Conservation (phyloP, 176 grass and related monocot genomes). For the Oryza punctata region DNA sequence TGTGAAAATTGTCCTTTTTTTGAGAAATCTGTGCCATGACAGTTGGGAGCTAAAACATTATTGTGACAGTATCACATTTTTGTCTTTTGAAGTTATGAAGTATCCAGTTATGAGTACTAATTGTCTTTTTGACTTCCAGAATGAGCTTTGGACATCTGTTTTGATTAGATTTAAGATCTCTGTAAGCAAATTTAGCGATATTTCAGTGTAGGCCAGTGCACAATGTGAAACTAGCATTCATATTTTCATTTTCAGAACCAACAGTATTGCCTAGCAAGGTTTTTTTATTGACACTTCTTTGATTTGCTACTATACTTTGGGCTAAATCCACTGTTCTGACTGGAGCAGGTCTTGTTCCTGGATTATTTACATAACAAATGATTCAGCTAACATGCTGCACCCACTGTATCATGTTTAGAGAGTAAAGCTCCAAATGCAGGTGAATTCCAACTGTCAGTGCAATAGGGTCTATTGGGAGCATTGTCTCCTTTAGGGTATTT, state of each 20-base stretch:
- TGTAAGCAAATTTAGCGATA: not conserved
- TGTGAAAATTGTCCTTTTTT: not conserved
- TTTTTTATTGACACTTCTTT: not conserved
- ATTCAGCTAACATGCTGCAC: not conserved
- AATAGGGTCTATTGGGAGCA: not conserved
- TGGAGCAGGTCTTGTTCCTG: not conserved
- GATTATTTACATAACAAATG: not conserved
- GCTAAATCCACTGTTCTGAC: not conserved
- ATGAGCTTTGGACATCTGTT: not conserved
- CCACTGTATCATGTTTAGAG: not conserved
- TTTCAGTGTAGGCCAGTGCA: not conserved
- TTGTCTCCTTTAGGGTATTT: slow-evolving; percentile 6
- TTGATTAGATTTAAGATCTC: not conserved
- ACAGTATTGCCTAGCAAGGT: not conserved
- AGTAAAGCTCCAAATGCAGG: not conserved
- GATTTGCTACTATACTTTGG: not conserved
- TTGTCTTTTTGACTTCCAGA: not conserved
- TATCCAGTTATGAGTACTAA: not conserved
- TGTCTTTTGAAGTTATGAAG: too few species aligned
- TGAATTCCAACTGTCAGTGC: not conserved
- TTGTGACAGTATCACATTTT: not conserved
- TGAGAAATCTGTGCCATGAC: not conserved
- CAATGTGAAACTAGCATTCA: not conserved
- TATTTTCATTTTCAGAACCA: not conserved
- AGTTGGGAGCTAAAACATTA: not conserved